Evolutionary conservation across 441 rosid species (phyloP), one percentile per base, ranked within the genome.

Genomic region (Populus tomentosa): DNA sequence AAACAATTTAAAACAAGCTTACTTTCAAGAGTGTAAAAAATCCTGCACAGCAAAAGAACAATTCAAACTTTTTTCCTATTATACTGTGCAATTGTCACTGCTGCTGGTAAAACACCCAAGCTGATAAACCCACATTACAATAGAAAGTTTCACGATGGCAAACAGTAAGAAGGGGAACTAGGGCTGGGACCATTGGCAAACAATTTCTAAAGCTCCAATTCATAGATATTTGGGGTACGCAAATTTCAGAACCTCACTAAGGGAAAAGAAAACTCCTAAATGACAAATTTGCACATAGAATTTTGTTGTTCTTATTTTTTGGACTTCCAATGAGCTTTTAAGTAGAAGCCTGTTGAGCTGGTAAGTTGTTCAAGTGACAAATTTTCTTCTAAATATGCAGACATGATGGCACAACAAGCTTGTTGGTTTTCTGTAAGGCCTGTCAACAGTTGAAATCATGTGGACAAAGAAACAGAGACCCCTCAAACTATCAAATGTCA

Each of bases 21-120:
- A 71, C 11, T 75, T 79, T 74, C 70, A 32, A 46, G 21, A 67
- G 4, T 33, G 13, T 46, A 75, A 70, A 26, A 28, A 32, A 50
- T 3, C 18, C 1, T 42, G 14, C 20, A 10, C 40, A 35, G 38
- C 11, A 50, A 56, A n/a, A 14, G 30, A 46, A 66, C 63, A 40
- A 23, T 69, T 77, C 30, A 61, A 32, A 82, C 6, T 68, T 35
- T 72, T 74, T 53, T 72, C 72, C 21, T 72, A 26, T 67, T 53
- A 20, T n/a, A 53, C 18, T 66, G 42, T 56, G 35, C 59, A 67
- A 16, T 72, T 38, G 67, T 11, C 30, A 72, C 38, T 13, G 24
- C 62, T 21, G 38, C 35, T 4, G 13, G 62, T n/a, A 24, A 72
- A 78, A 53, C 68, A 72, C 28, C 67, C 33, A 32, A 50, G 23